These are phyloP conservation scores for Auricularia sp. DNA, from an alignment of 768 basidiomycete species.

Conservation along the genomic window DNA sequence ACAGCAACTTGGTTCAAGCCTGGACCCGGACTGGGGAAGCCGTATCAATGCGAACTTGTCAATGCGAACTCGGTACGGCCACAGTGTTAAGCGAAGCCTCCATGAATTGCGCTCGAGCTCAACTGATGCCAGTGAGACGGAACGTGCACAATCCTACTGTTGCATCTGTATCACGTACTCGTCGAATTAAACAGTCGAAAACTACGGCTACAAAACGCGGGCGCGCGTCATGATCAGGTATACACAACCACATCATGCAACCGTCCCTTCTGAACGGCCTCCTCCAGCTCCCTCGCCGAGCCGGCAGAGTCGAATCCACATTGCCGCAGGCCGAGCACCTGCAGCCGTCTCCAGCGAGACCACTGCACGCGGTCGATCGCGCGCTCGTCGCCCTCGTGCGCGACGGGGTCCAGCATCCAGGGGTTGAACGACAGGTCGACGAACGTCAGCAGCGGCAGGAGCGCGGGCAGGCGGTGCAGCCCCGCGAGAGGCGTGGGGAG, in stretches of 20 bases:
- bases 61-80: too few species aligned
- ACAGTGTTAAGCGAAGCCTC: too few species aligned
- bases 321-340: constrained; percentile 44
- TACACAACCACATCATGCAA: constrained; percentile 52
- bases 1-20: too few species aligned
- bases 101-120: too few species aligned
- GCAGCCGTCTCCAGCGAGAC: constrained; percentile 43
- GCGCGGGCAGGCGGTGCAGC: constrained; percentile 44
- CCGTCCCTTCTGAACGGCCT: constrained; percentile 43
- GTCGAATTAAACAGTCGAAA: too few species aligned
- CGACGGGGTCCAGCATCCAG: constrained; percentile 37
- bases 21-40: too few species aligned
- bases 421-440: constrained; percentile 61
- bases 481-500: constrained; percentile 34
- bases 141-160: too few species aligned
- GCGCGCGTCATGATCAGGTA: too few species aligned
- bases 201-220: too few species aligned
- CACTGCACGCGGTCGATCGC: constrained; percentile 27
- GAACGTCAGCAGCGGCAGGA: constrained; percentile 51
- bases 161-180: too few species aligned
- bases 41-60: too few species aligned
- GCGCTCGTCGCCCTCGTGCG: constrained; percentile 20
- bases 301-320: constrained; percentile 37
- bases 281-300: constrained; percentile 23
- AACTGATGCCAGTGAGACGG: too few species aligned